Percentiles rank a stretch among this genome's conserved stretches.
Evolutionary conservation across 1,139 yeast genomes (phyloP).

Genomic region (Pneumocystis murina): DNA sequence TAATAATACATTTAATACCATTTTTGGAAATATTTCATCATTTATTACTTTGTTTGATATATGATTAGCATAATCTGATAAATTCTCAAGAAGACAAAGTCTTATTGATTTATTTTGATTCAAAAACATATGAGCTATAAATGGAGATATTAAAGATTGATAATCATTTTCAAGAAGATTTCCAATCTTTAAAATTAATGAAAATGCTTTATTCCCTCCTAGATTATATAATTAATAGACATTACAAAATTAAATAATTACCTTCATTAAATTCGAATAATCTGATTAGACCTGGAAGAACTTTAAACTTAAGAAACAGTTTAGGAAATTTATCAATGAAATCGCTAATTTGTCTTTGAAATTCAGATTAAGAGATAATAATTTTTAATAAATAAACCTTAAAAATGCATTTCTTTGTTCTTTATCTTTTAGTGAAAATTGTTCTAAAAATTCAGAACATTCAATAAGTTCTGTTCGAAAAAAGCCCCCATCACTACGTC

Average conservation of each 20-base stretch:
- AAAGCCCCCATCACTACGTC: constrained; percentile 23
- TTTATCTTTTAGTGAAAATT: constrained; percentile 41
- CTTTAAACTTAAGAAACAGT: constrained; percentile 44
- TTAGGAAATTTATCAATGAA: constrained; percentile 33
- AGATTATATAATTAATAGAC: neutral
- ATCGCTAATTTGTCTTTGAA: constrained; percentile 24
- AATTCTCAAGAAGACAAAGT: constrained; percentile 46
- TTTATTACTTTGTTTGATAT: constrained; percentile 44
- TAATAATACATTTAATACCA: constrained; percentile 24
- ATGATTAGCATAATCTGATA: constrained; percentile 40
- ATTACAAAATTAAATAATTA: neutral
- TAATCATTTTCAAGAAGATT: constrained; percentile 31
- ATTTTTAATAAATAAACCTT: neutral
- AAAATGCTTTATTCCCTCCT: constrained; percentile 14
- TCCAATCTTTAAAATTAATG: constrained; percentile 23
- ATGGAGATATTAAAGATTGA: constrained; percentile 41
- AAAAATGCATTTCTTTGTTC: constrained; percentile 36
- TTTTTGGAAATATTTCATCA: constrained; percentile 49
- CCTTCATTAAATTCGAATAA: constrained; percentile 23
- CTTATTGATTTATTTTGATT: constrained; percentile 66
- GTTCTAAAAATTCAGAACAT: constrained; percentile 28
- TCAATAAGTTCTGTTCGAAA: constrained; percentile 35
- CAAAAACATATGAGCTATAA: constrained; percentile 46
- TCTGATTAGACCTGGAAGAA: constrained; percentile 54
- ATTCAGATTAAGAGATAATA: neutral